These are phyloP conservation scores for Hymenoscyphus albidus DNA, from an alignment of 2,329 filamentous ascomycete genomes.

Conservation along the genomic window DNA sequence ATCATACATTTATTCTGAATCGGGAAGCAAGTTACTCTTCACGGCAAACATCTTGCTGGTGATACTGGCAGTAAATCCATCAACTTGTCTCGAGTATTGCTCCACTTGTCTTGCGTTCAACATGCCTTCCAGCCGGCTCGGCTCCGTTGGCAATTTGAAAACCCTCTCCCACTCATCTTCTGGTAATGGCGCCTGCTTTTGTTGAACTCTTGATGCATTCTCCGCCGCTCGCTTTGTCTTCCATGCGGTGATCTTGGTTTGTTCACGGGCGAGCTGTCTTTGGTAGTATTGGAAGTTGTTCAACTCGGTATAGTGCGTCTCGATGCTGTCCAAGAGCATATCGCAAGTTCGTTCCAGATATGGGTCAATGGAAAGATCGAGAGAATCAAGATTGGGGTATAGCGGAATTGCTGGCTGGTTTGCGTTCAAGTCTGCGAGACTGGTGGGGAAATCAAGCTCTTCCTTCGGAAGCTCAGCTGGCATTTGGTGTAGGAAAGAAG, in stretches of 20 bases:
- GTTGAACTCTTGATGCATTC: conserved; percentile 77
- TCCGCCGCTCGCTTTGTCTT: conserved; percentile 95
- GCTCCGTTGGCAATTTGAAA: conserved; percentile 96
- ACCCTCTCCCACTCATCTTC: conserved; percentile 98
- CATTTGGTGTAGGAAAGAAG: conserved; percentile 89
- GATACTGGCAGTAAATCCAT: conserved; percentile 88
- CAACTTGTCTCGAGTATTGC: conserved; percentile 95
- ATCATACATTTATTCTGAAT: conserved; percentile 23
- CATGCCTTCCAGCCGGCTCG: conserved; percentile 87
- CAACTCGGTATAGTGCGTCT: conserved; percentile 95
- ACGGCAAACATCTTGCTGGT: conserved; percentile 98
- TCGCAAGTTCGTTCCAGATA: conserved; percentile 99
- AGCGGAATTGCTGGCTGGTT: conserved; percentile 63
- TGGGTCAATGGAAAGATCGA: conserved; percentile 92
- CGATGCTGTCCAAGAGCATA: conserved; percentile 91
- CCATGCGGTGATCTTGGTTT: conserved; percentile 95
- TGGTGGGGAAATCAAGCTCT: conserved; percentile 71
- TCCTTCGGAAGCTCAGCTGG: conserved; percentile 62
- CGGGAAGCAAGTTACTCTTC: conserved; percentile 62
- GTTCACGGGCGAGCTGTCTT: conserved; percentile 86
- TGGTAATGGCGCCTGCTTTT: conserved; percentile 84
- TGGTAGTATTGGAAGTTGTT: conserved; percentile 99
- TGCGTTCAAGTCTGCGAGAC: conserved; percentile 71
- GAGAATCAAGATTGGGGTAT: conserved; percentile 77
- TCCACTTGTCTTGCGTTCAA: conserved; percentile 94